Evolutionary conservation across 2,329 filamentous ascomycete genomes (phyloP).

Genomic region (Rhynchosporium graminicola): DNA sequence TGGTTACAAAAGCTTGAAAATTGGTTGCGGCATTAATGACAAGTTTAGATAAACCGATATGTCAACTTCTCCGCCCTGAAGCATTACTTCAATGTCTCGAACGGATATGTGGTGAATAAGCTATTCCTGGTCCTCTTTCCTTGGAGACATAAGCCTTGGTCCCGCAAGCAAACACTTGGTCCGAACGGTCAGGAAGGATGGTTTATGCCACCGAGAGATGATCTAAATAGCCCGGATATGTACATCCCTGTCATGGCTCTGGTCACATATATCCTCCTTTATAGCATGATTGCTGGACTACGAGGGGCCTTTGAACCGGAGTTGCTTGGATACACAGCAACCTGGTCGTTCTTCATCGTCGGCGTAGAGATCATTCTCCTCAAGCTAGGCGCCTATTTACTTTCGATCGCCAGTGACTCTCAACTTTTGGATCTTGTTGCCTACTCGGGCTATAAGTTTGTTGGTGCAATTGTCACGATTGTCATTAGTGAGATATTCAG

Average conservation of each 20-base stretch:
- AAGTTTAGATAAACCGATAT: constrained; percentile 69
- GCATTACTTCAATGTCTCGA: constrained; percentile 99
- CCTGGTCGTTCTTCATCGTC: constrained; percentile 79
- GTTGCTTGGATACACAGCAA: constrained; percentile 85
- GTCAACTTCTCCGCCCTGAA: constrained; percentile 92
- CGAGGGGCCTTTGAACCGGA: constrained; percentile 93
- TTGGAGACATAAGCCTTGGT: constrained; percentile 98
- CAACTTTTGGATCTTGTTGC: constrained; percentile 93
- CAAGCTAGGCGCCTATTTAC: constrained; percentile 88
- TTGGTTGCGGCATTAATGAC: constrained; percentile 23
- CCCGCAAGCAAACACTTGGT: constrained; percentile 77
- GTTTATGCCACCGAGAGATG: constrained; percentile 90
- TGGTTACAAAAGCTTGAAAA: constrained; percentile 25
- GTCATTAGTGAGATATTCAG: constrained; percentile 76
- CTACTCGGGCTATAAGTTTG: constrained; percentile 98
- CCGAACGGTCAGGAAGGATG: constrained; percentile 69
- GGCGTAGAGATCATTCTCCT: constrained; percentile 85
- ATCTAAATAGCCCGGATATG: constrained; percentile 98
- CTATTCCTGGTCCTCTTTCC: constrained; percentile 92
- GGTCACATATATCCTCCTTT: constrained; percentile 95
- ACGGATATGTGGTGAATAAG: constrained; percentile 94
- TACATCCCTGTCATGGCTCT: constrained; percentile 99
- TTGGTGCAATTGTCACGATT: constrained; percentile 90
- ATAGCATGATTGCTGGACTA: constrained; percentile 85
- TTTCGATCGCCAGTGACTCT: constrained; percentile 91